Evolutionary conservation across 2,329 filamentous ascomycete genomes (phyloP).

Genomic region (Plectosphaerella sp.): DNA sequence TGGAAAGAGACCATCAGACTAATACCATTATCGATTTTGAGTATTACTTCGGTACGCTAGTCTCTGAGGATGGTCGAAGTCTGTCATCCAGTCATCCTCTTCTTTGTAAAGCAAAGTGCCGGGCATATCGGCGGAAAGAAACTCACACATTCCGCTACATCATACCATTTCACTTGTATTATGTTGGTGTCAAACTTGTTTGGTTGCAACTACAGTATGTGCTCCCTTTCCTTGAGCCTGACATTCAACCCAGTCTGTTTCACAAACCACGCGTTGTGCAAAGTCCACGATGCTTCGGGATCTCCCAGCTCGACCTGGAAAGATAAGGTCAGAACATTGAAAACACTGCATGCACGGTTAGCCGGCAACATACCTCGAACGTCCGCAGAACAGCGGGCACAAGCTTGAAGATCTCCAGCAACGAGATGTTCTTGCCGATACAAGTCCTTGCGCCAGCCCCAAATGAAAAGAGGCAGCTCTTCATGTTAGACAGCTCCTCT

Average conservation of each 20-base stretch:
- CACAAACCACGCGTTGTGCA: conserved; percentile 1
- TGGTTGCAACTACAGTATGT: not conserved
- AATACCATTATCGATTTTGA: too few relatives aligned
- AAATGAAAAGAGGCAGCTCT: conserved; percentile 2
- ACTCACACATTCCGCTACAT: too few relatives aligned
- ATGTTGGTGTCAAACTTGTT: not conserved
- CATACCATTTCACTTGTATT: too few relatives aligned
- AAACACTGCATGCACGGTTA: not conserved
- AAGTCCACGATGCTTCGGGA: not conserved
- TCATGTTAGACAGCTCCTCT: not conserved
- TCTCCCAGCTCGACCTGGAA: not conserved
- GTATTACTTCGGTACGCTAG: too few relatives aligned
- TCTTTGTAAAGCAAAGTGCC: too few relatives aligned
- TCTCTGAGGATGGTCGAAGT: too few relatives aligned
- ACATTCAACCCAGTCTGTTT: conserved; percentile 2
- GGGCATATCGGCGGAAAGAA: too few relatives aligned
- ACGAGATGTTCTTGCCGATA: conserved; percentile 4
- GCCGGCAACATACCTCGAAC: not conserved
- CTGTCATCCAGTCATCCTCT: too few relatives aligned
- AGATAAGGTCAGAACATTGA: not conserved
- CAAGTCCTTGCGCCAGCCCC: conserved; percentile 2
- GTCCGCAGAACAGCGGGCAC: not conserved
- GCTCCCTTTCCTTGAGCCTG: conserved; percentile 1
- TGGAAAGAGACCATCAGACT: too few relatives aligned
- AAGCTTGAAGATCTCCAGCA: conserved; percentile 3